phyloP scores from a whole-genome alignment of 768 basidiomycete species.

The Kwoniella sp. region DNA sequence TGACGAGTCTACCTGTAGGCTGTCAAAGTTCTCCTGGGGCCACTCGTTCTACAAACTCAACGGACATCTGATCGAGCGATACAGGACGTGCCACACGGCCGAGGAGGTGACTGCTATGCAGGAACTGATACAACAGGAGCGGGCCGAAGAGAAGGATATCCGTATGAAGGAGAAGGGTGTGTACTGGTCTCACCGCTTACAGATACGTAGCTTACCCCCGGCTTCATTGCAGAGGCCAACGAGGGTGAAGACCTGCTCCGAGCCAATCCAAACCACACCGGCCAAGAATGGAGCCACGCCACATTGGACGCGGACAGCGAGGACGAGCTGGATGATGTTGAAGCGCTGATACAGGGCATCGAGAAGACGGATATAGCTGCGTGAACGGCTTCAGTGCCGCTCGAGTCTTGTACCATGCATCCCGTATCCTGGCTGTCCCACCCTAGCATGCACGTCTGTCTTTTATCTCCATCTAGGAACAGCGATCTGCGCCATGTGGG shows the following conservation, averaged over 20 bases:
- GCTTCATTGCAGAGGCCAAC: slow-evolving; percentile 8
- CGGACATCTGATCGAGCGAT: slow-evolving; percentile 64
- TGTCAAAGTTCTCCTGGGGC: slow-evolving; percentile 87
- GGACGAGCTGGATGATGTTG: slow-evolving; percentile 43
- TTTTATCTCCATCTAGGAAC: too few species aligned
- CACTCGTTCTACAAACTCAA: slow-evolving; percentile 83
- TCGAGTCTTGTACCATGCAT: too few species aligned
- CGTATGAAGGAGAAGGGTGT: slow-evolving; percentile 36
- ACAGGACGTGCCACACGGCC: slow-evolving; percentile 62
- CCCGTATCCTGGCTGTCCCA: too few species aligned
- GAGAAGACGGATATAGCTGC: slow-evolving; percentile 16
- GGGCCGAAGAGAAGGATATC: slow-evolving; percentile 42
- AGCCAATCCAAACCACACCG: slow-evolving; percentile 40
- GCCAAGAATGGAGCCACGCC: slow-evolving; percentile 23
- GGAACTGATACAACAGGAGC: slow-evolving; percentile 47
- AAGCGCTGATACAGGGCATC: slow-evolving; percentile 32
- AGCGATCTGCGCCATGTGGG: too few species aligned
- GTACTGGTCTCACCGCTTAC: slow-evolving; percentile 2
- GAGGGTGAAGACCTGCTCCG: slow-evolving; percentile 37
- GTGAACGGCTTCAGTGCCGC: background rate
- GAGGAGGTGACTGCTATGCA: slow-evolving; percentile 49
- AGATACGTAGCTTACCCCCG: background rate
- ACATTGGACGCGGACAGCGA: slow-evolving; percentile 24
- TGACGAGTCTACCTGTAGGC: slow-evolving; percentile 22
- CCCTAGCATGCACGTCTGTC: too few species aligned